Conservation (phyloP, 495 filamentous ascomycete species). For the Eremomyces bilateralis region DNA sequence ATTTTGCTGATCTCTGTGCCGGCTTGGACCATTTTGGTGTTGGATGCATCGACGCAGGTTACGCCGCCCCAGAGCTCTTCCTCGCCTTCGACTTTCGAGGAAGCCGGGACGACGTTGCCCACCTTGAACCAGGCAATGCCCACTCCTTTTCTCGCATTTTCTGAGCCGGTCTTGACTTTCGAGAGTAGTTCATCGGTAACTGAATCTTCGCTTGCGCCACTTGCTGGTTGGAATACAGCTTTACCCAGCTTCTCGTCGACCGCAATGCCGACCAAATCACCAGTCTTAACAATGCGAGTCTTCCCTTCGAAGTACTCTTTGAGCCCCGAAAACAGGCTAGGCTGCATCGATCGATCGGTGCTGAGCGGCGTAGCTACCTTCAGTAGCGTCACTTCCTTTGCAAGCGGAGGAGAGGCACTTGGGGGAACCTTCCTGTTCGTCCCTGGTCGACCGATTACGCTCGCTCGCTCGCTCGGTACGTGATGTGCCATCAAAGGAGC, state of each 20-base stretch:
- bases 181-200: slow-evolving; percentile 13
- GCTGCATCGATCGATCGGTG: slow-evolving; percentile 64
- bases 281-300: slow-evolving; percentile 54
- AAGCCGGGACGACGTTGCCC: slow-evolving; percentile 39
- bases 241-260: slow-evolving; percentile 65
- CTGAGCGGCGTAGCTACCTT: slow-evolving; percentile 77
- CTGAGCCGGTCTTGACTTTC: slow-evolving; percentile 4
- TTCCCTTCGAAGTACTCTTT: slow-evolving; percentile 71
- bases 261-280: slow-evolving; percentile 69
- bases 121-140: slow-evolving; percentile 83
- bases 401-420: slow-evolving; percentile 53
- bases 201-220: slow-evolving; percentile 15
- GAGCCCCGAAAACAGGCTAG: slow-evolving; percentile 57
- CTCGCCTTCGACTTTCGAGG: slow-evolving; percentile 22
- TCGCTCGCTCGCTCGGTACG: no score
- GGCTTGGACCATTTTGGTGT: slow-evolving; percentile 70
- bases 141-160: background rate
- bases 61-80: slow-evolving; percentile 54
- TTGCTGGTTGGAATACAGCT: slow-evolving; percentile 40
- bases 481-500: slow-evolving; percentile 10
- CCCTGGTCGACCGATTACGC: no score
- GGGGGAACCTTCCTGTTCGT: slow-evolving; percentile 24
- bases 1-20: slow-evolving; percentile 60
- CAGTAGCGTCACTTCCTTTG: slow-evolving; percentile 76
- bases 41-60: slow-evolving; percentile 58